Conservation (phyloP, 78 protist genomes). For the Dictyostelium purpureum region DNA sequence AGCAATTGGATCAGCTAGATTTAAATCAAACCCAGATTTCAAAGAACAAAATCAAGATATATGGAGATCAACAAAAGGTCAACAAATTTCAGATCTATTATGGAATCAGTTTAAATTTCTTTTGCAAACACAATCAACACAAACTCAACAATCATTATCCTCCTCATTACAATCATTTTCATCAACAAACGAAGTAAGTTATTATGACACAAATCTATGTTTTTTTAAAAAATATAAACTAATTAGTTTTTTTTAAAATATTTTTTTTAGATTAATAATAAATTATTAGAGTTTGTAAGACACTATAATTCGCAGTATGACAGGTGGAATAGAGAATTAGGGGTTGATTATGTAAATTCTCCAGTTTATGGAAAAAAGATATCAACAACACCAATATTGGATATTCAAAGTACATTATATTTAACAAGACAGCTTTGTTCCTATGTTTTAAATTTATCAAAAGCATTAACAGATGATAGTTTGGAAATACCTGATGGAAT, state of each 20-base stretch:
- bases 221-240: background rate
- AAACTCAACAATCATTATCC: background rate
- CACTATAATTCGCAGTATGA: conserved; percentile 61
- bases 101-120: conserved; percentile 14
- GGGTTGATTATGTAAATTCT: conserved; percentile 6
- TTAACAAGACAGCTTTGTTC: conserved; percentile 16
- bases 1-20: conserved; percentile 50
- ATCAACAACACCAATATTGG: conserved; percentile 19
- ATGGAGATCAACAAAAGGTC: conserved; percentile 41
- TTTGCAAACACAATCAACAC: background rate
- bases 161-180: background rate
- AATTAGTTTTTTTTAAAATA: background rate
- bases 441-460: conserved; percentile 15
- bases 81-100: background rate
- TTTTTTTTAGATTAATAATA: background rate
- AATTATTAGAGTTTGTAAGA: conserved; percentile 14
- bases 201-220: background rate
- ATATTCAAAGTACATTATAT: background rate
- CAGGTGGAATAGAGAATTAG: conserved; percentile 58
- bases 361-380: background rate
- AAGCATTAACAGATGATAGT: conserved; percentile 45
- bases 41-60: background rate
- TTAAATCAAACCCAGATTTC: conserved; percentile 44
- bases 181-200: background rate
- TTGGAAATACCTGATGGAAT: conserved; percentile 55